Percentiles rank a stretch among this genome's conserved stretches.
Conservation (phyloP, 345 rosid species). For the Conringia planisiliqua region DNA sequence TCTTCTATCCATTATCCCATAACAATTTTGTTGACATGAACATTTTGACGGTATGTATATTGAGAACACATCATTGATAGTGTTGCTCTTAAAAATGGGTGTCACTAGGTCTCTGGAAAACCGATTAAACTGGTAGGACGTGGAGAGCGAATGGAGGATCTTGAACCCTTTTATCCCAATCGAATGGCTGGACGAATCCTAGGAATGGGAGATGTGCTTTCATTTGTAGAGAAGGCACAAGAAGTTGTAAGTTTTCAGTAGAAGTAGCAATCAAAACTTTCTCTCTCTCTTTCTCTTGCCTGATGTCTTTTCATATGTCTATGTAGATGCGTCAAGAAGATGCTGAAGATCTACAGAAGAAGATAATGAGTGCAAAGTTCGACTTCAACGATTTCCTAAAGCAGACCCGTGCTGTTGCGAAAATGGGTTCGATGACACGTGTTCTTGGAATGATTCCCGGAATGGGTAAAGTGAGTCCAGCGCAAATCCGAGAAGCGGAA, state of each 20-base stretch:
- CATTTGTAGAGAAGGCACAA: slow-evolving; percentile 96
- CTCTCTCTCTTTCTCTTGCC: background rate
- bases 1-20: background rate
- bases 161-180: slow-evolving; percentile 95
- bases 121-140: slow-evolving; percentile 97
- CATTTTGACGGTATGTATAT: background rate
- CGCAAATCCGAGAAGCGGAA: slow-evolving; percentile 94
- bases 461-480: slow-evolving; percentile 93
- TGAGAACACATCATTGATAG: background rate
- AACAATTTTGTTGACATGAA: background rate
- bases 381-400: slow-evolving; percentile 96
- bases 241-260: slow-evolving; percentile 70
- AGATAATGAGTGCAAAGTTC: slow-evolving; percentile 94
- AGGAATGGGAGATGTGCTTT: slow-evolving; percentile 98
- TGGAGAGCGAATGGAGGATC: slow-evolving; percentile 97
- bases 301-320: slow-evolving; percentile 20
- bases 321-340: slow-evolving; percentile 91
- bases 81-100: slow-evolving; percentile 23
- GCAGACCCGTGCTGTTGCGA: slow-evolving; percentile 94
- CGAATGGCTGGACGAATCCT: slow-evolving; percentile 97
- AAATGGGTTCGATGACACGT: slow-evolving; percentile 96
- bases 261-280: background rate
- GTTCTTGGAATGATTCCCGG: slow-evolving; percentile 98
- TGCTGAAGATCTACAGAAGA: slow-evolving; percentile 95
- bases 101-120: slow-evolving; percentile 80